These are phyloP conservation scores for Xylaria bambusicola DNA, from an alignment of 495 filamentous ascomycete genomes.

Conservation along the genomic window DNA sequence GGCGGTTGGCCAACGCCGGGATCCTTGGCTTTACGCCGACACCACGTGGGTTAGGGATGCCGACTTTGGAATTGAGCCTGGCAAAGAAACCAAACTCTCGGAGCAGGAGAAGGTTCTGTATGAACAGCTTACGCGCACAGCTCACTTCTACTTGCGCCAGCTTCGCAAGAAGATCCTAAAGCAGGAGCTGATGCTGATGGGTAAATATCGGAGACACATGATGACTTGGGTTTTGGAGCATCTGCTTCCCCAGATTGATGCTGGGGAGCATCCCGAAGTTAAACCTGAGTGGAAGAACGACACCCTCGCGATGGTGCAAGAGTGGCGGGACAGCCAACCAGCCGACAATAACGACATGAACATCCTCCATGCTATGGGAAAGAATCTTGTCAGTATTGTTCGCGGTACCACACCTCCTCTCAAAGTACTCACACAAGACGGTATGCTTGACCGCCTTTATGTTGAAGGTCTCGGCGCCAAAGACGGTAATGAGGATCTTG, in stretches of 20 bases:
- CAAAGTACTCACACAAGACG: not conserved
- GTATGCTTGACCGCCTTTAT: slow-evolving; percentile 40
- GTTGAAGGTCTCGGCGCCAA: slow-evolving; percentile 30
- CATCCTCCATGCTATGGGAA: slow-evolving; percentile 3
- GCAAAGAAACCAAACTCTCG: not conserved
- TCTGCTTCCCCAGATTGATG: slow-evolving; percentile 4
- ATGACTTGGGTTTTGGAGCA: slow-evolving; percentile 15
- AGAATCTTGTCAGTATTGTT: not conserved
- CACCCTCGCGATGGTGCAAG: slow-evolving; percentile 22
- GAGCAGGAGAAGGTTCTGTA: not conserved
- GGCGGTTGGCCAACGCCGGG: not conserved
- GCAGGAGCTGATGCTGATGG: slow-evolving; percentile 4
- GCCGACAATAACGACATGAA: not conserved
- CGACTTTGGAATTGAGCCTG: slow-evolving; percentile 7
- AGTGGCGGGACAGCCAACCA: not conserved
- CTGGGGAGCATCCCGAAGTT: slow-evolving; percentile 26
- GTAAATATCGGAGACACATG: slow-evolving; percentile 11
- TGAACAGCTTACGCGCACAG: slow-evolving; percentile 1
- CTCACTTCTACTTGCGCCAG: slow-evolving; percentile 17
- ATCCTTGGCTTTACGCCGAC: slow-evolving; percentile 10
- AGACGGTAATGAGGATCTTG: slow-evolving; percentile 24
- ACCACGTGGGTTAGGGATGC: slow-evolving; percentile 6
- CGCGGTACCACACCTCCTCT: not conserved
- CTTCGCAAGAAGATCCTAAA: slow-evolving; percentile 1
- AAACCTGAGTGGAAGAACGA: slow-evolving; percentile 40